Conservation (phyloP, 106 monocot species). For the Phalaenopsis equestris region DNA sequence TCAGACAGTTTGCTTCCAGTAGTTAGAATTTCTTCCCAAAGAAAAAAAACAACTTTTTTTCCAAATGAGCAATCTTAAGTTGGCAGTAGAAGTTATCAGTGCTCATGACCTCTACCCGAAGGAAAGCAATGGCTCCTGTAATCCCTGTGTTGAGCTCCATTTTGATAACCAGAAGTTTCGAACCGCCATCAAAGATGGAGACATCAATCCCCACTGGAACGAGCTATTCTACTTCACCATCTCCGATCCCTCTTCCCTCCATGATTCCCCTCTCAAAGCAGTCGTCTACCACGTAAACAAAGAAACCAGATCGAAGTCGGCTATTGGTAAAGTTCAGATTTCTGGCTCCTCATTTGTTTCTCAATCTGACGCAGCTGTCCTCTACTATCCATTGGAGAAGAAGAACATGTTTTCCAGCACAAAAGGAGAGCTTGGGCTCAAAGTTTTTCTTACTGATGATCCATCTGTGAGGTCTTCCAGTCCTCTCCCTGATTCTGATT, state of each 20-base stretch:
- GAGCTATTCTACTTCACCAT: conserved; percentile 55
- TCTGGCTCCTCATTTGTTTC: conserved; percentile 41
- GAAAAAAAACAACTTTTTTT: background rate
- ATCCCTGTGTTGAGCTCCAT: conserved; percentile 41
- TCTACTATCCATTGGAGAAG: conserved; percentile 49
- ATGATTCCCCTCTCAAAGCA: conserved; percentile 27
- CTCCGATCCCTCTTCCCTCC: conserved; percentile 32
- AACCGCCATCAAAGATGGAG: conserved; percentile 37
- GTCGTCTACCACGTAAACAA: conserved; percentile 25
- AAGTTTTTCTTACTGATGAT: conserved; percentile 46
- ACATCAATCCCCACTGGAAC: conserved; percentile 49
- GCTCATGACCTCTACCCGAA: conserved; percentile 42
- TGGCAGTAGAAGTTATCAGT: conserved; percentile 46
- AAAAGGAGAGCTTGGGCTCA: conserved; percentile 56
- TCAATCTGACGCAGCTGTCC: conserved; percentile 24
- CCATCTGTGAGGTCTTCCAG: conserved; percentile 9
- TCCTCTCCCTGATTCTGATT: conserved; percentile 11
- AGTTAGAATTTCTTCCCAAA: background rate
- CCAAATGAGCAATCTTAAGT: conserved; percentile 37
- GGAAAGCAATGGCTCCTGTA: conserved; percentile 35
- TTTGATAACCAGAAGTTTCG: conserved; percentile 49
- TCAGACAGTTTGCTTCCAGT: background rate
- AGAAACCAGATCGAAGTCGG: conserved; percentile 25
- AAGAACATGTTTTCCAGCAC: conserved; percentile 41
- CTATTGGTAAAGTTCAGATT: conserved; percentile 38